Percentiles rank a stretch among this genome's conserved stretches.
Conservation (phyloP, 192 early-diverging fungal species). For the Backusella macrospora region DNA sequence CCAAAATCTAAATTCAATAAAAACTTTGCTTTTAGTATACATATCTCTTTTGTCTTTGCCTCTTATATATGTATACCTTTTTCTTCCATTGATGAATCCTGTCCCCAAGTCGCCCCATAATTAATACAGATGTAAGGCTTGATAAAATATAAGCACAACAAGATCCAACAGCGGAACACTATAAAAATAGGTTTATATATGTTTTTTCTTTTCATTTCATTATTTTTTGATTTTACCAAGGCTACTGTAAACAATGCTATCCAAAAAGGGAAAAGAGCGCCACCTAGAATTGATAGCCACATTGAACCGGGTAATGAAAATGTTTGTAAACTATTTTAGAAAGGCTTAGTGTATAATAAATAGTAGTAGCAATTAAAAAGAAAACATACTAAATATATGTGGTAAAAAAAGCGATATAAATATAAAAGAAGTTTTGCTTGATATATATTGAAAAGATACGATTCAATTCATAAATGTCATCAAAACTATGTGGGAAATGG, state of each 20-base stretch:
- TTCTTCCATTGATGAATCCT: conserved; percentile 49
- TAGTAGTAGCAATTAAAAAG: conserved; percentile 15
- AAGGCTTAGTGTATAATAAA: neutral
- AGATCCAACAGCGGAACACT: conserved; percentile 58
- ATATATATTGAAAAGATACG: conserved; percentile 50
- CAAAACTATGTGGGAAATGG: conserved; percentile 51
- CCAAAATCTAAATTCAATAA: conserved; percentile 22
- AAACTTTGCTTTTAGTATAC: neutral
- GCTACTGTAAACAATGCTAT: conserved; percentile 49
- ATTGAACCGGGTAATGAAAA: conserved; percentile 66
- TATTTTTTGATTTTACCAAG: conserved; percentile 35
- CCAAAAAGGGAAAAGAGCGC: conserved; percentile 57
- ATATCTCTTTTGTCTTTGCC: neutral
- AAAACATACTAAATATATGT: conserved; percentile 60
- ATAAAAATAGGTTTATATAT: conserved; percentile 1
- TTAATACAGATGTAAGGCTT: conserved; percentile 46
- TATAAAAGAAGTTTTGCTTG: conserved; percentile 50
- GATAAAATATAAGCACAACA: conserved; percentile 55
- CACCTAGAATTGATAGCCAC: conserved; percentile 62
- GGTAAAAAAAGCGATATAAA: conserved; percentile 46
- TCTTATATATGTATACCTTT: conserved; percentile 39
- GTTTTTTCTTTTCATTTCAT: neutral
- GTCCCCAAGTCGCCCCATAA: conserved; percentile 45
- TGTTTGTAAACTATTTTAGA: conserved; percentile 47
- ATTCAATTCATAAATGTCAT: conserved; percentile 51